Evolutionary conservation across 768 basidiomycete genomes (phyloP), one percentile per base, ranked within the genome.

Genomic region (Termitomyces sp.): DNA sequence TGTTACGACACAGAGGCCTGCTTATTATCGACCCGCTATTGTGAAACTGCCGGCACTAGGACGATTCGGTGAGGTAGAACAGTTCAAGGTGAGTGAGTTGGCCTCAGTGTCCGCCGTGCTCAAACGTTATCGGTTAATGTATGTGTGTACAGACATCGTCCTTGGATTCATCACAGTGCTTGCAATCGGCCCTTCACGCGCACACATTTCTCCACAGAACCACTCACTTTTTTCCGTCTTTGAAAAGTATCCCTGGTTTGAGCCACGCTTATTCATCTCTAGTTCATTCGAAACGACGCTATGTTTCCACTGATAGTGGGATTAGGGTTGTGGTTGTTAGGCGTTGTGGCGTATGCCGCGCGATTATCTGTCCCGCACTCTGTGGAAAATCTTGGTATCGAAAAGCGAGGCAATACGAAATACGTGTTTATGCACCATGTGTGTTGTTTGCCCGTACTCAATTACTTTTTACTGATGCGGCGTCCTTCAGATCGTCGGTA

Each of bases 361-460:
- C 32, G 49, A 18, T 28, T 44, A 20, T 41, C 48, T 38, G n/a
- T 35, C 40, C 11, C 5, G 5, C 40, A 7, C 22, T 35, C 32
- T 5, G 16, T 22, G 14, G 40, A 44, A 8, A 44, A 8, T n/a
- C 26, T 7, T 2, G 22, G 24, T 36, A 41, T 78, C 24, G 57
- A 63, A 48, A 77, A 75, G 60, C 68, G 77, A 46, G 75, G 72
- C 64, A 72, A 72, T n/a, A 65, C 70, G 5, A 79, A 78, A 71
- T 79, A 79, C 62, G 76, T 80, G 18, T 78, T 80, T 57, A 79
- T 80, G 76, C 79, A 82, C 56, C 74, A 77, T 68, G 80, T 79
- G 65, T 49, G 78, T 67, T 45, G 26, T 35, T 5, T 44, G 52
- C 8, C 18, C 30, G 10, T 26, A 52, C 20, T 9, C 45, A 28